Conservation (phyloP, 257 asterid species). For the Rubia yunnanensis region DNA sequence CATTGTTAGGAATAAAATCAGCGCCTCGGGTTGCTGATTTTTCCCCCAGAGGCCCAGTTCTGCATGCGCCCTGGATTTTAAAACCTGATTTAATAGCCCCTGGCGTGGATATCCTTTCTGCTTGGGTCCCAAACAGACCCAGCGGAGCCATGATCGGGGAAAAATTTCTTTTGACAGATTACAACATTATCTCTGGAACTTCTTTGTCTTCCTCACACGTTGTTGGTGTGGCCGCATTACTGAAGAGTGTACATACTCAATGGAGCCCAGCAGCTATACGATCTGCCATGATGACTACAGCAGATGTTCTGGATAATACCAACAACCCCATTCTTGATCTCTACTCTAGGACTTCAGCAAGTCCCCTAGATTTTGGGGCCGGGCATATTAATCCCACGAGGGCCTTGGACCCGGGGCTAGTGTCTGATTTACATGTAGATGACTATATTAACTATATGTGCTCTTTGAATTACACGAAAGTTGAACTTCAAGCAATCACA, state of each 20-base stretch:
- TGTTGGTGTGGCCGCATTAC: conserved; percentile 11
- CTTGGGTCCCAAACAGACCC: conserved; percentile 10
- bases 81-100: conserved; percentile 17
- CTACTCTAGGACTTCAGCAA: conserved; percentile 9
- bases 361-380: conserved; percentile 13
- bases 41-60: no score
- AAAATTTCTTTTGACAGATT: conserved; percentile 3
- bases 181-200: conserved; percentile 3
- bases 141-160: conserved; percentile 6
- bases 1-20: no score
- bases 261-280: conserved; percentile 11
- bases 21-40: no score
- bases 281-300: no score
- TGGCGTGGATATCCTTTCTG: conserved; percentile 4
- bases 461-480: conserved; percentile 1
- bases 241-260: conserved; percentile 8
- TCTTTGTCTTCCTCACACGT: conserved; percentile 13
- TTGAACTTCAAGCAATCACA: conserved; percentile 8
- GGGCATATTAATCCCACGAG: conserved; percentile 13
- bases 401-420: conserved; percentile 14
- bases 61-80: conserved; percentile 9
- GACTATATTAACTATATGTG: conserved; percentile 5
- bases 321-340: no score
- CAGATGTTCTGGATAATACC: no score
- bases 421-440: background rate